Base-by-base conservation (phyloP, 2,329 filamentous ascomycete species). In the Aspergillus floridensis region DNA sequence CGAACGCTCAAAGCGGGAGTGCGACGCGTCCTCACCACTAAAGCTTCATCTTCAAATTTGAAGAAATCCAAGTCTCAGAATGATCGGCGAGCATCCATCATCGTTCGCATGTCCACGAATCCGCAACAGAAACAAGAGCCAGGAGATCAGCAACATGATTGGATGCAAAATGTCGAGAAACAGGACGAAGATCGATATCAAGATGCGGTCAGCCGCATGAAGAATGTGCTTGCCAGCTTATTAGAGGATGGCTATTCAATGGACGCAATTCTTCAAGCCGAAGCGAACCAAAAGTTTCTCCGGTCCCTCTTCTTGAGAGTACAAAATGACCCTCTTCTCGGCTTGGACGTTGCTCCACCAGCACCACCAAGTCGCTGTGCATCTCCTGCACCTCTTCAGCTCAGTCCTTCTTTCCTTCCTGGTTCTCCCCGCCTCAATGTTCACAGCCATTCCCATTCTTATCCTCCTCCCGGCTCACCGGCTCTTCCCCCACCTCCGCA, bases 291-390 rank as follows among this genome's bases (percentile, higher is more conserved):
- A 21, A 44, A 55, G 26, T 55, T 55, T 16, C 53, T 55, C n/a
- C 53, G 41, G 19, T 55, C 53, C 16, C 53, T 55, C 16, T 55
- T 55, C 29, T 47, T 46, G 14, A 32, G 53, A 24, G 53, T 55
- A 2, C 53, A 55, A 31, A 55, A 55, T 35, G 53, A 55, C n/a
- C 53, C 53, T n/a, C 53, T 55, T 16, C 53, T 55, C 22, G 53
- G 53, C 21, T 44, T 55, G 5, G 44, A 55, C 41, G 32, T 29
- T 32, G 53, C 11, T 19, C 53, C 53, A n/a, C n/a, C 53, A 47
- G 29, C 53, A 4, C 41, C 41, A 29, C 53, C 14, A n/a, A 19
- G n/a, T 46, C 53, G 19, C 11, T 46, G 5, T 55, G 41, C 24
- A 24, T 47, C 53, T 47, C 53, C 53, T 55, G 41, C 53, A 14